Percentiles rank a stretch among this genome's conserved stretches.
Conservation (phyloP, 2,329 filamentous ascomycete species). For the Aspergillus sp. region DNA sequence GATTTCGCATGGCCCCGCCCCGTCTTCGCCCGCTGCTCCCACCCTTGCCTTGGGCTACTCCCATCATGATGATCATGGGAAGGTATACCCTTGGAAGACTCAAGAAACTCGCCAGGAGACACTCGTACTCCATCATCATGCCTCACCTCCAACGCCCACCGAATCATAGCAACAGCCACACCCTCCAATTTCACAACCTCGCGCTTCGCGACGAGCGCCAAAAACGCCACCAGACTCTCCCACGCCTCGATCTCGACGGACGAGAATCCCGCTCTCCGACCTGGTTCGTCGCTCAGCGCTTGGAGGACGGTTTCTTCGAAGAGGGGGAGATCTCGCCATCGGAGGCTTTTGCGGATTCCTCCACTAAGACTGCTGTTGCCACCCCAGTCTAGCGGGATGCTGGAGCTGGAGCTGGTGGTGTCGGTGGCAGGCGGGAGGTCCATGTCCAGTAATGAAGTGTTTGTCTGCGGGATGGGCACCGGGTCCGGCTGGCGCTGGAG, state of each 20-base stretch:
- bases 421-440: neutral
- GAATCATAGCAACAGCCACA: conserved; percentile 1
- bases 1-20: neutral
- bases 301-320: conserved; percentile 2
- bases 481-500: conserved; percentile 5
- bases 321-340: conserved; percentile 2
- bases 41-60: no score
- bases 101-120: neutral
- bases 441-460: neutral
- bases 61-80: no score
- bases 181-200: conserved; percentile 4
- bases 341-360: neutral
- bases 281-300: conserved; percentile 7
- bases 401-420: neutral
- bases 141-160: conserved; percentile 10
- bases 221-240: conserved; percentile 10
- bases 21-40: no score
- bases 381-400: neutral
- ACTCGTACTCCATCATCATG: conserved; percentile 1
- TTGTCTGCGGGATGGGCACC: neutral
- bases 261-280: neutral
- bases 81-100: no score
- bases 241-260: conserved; percentile 4
- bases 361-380: neutral
- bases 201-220: conserved; percentile 8